Percentiles rank a stretch among this genome's conserved stretches.
phyloP scores from a whole-genome alignment of 2,329 filamentous ascomycete species.

The Penicillium sp. region DNA sequence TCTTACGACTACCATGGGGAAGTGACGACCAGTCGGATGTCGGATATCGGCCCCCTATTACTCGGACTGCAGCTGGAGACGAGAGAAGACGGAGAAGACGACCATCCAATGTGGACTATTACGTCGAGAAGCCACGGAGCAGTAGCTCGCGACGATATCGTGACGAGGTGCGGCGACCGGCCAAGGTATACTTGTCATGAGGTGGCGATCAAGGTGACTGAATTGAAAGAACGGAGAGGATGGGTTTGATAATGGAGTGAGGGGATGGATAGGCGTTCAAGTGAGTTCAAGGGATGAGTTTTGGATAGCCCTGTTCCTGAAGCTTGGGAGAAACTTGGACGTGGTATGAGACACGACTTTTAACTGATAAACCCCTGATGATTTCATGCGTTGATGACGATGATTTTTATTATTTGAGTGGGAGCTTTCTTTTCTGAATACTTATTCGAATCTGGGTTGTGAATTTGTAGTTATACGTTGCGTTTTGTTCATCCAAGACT shows the following conservation, averaged over 20 bases:
- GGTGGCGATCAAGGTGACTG: neutral
- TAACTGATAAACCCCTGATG: neutral
- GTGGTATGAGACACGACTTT: neutral
- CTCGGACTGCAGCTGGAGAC: slow-evolving; percentile 21
- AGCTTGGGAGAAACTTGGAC: neutral
- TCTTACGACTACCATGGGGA: slow-evolving; percentile 27
- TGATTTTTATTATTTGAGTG: neutral
- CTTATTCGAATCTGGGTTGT: too few species aligned
- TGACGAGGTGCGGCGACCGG: slow-evolving; percentile 36
- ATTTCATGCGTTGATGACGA: neutral
- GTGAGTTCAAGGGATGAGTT: neutral
- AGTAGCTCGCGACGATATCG: slow-evolving; percentile 25
- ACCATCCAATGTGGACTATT: slow-evolving; percentile 32
- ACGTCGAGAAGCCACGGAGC: slow-evolving; percentile 35
- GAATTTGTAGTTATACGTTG: neutral
- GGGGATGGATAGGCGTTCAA: neutral
- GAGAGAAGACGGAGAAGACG: slow-evolving; percentile 27
- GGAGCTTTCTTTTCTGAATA: neutral
- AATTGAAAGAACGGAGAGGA: neutral
- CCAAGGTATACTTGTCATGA: slow-evolving; percentile 37
- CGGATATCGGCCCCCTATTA: slow-evolving; percentile 25
- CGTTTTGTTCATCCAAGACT: neutral
- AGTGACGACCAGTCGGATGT: slow-evolving; percentile 28
- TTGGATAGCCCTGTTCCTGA: neutral
- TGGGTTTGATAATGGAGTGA: neutral